Conservation (phyloP, 2,329 filamentous ascomycete genomes). For the Emergomyces pasteurianus region DNA sequence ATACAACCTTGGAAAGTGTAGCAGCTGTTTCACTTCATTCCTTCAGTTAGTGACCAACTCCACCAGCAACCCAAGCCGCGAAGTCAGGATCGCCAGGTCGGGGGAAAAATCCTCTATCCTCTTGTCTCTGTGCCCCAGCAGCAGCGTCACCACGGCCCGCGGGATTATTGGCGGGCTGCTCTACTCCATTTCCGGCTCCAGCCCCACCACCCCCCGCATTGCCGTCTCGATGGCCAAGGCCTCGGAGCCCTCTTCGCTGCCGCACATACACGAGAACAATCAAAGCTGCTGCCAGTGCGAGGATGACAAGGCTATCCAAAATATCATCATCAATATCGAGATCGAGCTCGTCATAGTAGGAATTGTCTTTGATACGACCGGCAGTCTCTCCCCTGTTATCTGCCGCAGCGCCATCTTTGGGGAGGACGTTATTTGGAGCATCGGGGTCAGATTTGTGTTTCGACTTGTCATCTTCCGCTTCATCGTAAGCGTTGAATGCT, state of each 20-base stretch:
- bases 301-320: constrained; percentile 72
- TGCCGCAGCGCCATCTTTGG: constrained; percentile 13
- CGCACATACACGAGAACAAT: constrained; percentile 72
- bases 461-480: constrained; percentile 43
- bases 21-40: neutral
- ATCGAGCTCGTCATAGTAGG: constrained; percentile 49
- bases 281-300: constrained; percentile 62
- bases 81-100: constrained; percentile 55
- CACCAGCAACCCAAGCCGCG: constrained; percentile 55
- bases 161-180: constrained; percentile 7
- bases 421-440: constrained; percentile 38
- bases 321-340: constrained; percentile 63
- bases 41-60: constrained; percentile 42
- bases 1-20: neutral
- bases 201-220: constrained; percentile 4
- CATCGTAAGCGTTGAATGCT: constrained; percentile 66
- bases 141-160: constrained; percentile 6
- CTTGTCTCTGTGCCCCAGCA: constrained; percentile 16
- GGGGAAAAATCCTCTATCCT: constrained; percentile 50
- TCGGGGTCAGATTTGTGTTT: constrained; percentile 34
- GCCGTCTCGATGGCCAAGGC: constrained; percentile 8
- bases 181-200: constrained; percentile 16
- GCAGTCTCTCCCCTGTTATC: constrained; percentile 6
- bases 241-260: constrained; percentile 52
- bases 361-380: constrained; percentile 31